phyloP scores from a whole-genome alignment of 2,329 filamentous ascomycete genomes.

The Xylariaceae sp. region DNA sequence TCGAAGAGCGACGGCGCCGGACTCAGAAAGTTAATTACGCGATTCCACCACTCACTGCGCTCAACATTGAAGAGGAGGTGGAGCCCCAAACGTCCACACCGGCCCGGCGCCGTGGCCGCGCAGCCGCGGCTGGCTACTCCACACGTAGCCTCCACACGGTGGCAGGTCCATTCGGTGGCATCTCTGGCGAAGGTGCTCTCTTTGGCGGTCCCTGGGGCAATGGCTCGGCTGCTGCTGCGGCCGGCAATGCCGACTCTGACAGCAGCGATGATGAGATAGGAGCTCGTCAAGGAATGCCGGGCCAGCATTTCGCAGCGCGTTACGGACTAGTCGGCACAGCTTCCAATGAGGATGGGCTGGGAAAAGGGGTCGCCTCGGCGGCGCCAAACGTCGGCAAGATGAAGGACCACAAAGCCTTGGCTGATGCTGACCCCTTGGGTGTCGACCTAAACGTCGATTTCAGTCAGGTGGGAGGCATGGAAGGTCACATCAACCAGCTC shows the following conservation, averaged over 20 bases:
- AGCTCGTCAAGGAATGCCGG: conserved; percentile 50
- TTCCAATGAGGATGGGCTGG: conserved; percentile 31
- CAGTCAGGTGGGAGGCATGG: conserved; percentile 84
- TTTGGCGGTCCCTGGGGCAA: conserved; percentile 68
- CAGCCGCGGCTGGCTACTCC: conserved; percentile 52
- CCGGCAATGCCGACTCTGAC: conserved; percentile 78
- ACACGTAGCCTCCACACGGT: conserved; percentile 83
- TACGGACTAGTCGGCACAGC: conserved; percentile 35
- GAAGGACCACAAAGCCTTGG: conserved; percentile 84
- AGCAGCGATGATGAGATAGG: conserved; percentile 90
- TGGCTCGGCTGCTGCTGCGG: conserved; percentile 40
- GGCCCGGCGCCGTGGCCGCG: conserved; percentile 58
- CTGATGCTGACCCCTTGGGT: conserved; percentile 89
- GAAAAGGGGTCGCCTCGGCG: conserved; percentile 38
- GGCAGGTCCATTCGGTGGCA: conserved; percentile 86
- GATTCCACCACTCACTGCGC: conserved; percentile 67
- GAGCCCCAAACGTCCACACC: conserved; percentile 62
- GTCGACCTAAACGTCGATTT: conserved; percentile 92
- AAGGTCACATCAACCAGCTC: conserved; percentile 90
- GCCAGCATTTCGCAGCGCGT: conserved; percentile 44
- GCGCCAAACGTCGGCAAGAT: conserved; percentile 80
- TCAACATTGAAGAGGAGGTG: conserved; percentile 68
- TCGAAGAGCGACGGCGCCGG: conserved; percentile 50
- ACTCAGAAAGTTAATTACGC: conserved; percentile 75
- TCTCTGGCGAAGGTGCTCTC: conserved; percentile 63